These are phyloP conservation scores for Metarhizium robertsii DNA, from an alignment of 2,329 filamentous ascomycete species.

Conservation along the genomic window DNA sequence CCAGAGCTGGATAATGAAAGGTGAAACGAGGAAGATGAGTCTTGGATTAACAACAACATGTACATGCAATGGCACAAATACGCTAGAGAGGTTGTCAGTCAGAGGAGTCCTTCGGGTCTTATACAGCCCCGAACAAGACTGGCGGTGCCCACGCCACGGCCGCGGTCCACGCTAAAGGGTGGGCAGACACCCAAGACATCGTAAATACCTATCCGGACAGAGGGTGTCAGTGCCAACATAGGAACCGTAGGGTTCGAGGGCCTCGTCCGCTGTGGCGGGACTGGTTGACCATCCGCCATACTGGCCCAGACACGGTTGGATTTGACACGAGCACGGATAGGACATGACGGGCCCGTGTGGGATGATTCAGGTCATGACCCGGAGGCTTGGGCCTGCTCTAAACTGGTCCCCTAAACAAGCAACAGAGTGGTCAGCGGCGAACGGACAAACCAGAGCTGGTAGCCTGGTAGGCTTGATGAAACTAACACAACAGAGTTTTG, in stretches of 20 bases:
- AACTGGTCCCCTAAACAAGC: not conserved
- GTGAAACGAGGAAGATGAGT: not conserved
- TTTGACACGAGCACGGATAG: constrained; percentile 5
- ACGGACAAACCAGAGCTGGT: not conserved
- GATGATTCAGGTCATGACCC: constrained; percentile 4
- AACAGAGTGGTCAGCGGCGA: not conserved
- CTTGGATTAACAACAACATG: not conserved
- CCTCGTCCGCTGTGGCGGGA: not conserved
- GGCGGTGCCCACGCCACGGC: not conserved
- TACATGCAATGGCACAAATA: not conserved
- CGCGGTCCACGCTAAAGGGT: constrained; percentile 4
- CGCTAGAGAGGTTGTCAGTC: too few relatives aligned
- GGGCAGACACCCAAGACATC: not conserved
- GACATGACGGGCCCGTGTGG: constrained; percentile 3
- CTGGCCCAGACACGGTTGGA: constrained; percentile 1
- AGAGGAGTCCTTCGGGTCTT: constrained; percentile 7
- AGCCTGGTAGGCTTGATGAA: not conserved
- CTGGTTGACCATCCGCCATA: not conserved
- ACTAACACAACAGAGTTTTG: not conserved
- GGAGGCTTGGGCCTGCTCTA: not conserved
- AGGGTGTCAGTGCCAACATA: not conserved
- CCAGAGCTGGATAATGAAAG: not conserved
- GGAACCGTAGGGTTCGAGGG: not conserved
- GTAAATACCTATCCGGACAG: not conserved
- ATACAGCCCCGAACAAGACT: constrained; percentile 6